A percentile compares a stretch with the other conserved stretches of the same genome.
phyloP scores from a whole-genome alignment of 1,284 basidiomycete genomes.

The Hymenochaete sp. region DNA sequence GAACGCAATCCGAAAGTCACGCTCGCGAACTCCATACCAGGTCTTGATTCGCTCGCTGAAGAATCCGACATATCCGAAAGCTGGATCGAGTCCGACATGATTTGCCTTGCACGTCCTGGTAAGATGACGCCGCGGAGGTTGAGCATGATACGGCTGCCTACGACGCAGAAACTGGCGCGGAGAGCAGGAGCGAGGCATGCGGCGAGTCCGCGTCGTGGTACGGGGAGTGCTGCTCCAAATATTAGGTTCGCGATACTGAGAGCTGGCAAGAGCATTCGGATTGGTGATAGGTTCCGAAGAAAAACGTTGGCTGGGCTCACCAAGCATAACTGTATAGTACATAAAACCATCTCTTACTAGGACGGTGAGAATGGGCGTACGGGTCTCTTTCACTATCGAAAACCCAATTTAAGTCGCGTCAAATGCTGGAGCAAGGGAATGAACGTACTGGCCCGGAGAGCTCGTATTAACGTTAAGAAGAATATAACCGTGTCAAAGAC shows the following conservation, averaged over 20 bases:
- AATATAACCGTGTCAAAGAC: constrained; percentile 16
- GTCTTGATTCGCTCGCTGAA: too few relatives aligned
- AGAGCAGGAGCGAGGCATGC: constrained; percentile 6
- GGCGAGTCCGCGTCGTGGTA: constrained; percentile 1
- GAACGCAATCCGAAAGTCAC: too few relatives aligned
- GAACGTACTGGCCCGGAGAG: constrained; percentile 8
- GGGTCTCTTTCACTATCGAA: constrained; percentile 3
- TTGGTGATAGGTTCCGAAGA: background rate
- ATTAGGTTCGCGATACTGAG: constrained; percentile 1
- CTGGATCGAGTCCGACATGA: too few relatives aligned
- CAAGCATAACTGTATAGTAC: constrained; percentile 11
- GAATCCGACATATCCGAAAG: too few relatives aligned
- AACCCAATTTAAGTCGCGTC: background rate
- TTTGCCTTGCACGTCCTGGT: too few relatives aligned
- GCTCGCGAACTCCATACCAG: too few relatives aligned
- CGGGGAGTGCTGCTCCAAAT: background rate
- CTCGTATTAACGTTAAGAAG: constrained; percentile 7
- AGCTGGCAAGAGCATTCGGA: background rate
- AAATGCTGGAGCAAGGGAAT: background rate
- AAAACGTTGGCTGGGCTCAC: constrained; percentile 1
- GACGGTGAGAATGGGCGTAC: constrained; percentile 9
- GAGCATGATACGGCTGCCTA: constrained; percentile 7
- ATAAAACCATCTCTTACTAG: constrained; percentile 13
- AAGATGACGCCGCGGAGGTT: constrained; percentile 7
- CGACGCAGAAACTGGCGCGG: constrained; percentile 9